phyloP scores from a whole-genome alignment of 805 yeast genomes.

The Maudiozyma barnettii region DNA sequence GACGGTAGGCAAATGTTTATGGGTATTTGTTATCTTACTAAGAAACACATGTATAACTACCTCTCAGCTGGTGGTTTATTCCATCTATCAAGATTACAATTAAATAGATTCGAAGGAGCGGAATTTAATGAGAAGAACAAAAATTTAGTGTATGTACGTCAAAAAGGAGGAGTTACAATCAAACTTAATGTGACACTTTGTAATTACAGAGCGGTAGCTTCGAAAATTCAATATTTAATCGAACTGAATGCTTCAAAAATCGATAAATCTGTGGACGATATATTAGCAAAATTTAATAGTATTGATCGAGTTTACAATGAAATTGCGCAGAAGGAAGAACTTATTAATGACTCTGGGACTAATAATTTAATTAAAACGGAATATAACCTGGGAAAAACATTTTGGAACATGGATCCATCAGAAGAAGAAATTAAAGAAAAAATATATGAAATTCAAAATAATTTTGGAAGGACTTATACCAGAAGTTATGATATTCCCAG shows the following conservation, averaged over 20 bases:
- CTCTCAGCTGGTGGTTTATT: constrained; percentile 65
- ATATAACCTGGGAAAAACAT: constrained; percentile 7
- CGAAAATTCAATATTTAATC: constrained; percentile 50
- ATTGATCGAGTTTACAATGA: constrained; percentile 16
- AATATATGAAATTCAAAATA: constrained; percentile 20
- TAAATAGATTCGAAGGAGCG: constrained; percentile 43
- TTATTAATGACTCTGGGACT: constrained; percentile 3
- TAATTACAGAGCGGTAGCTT: constrained; percentile 44
- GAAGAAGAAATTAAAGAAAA: constrained; percentile 5
- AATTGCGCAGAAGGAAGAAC: constrained; percentile 5
- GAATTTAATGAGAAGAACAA: constrained; percentile 26
- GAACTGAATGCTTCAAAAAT: constrained; percentile 35
- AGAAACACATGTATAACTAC: constrained; percentile 47
- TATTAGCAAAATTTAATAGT: constrained; percentile 20
- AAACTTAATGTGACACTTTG: constrained; percentile 44
- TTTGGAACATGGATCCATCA: constrained; percentile 7
- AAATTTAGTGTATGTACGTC: constrained; percentile 7
- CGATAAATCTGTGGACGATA: constrained; percentile 17
- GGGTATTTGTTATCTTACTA: constrained; percentile 57
- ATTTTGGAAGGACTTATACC: constrained; percentile 29
- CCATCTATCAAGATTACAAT: constrained; percentile 40
- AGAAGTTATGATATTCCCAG: constrained; percentile 51
- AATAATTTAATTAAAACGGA: constrained; percentile 5
- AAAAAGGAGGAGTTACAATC: constrained; percentile 28
- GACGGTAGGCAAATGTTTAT: constrained; percentile 61